A percentile compares a stretch with the other conserved stretches of the same genome.
Evolutionary conservation across 2,329 filamentous ascomycete species (phyloP).

Genomic region (Ophiostoma sp.): DNA sequence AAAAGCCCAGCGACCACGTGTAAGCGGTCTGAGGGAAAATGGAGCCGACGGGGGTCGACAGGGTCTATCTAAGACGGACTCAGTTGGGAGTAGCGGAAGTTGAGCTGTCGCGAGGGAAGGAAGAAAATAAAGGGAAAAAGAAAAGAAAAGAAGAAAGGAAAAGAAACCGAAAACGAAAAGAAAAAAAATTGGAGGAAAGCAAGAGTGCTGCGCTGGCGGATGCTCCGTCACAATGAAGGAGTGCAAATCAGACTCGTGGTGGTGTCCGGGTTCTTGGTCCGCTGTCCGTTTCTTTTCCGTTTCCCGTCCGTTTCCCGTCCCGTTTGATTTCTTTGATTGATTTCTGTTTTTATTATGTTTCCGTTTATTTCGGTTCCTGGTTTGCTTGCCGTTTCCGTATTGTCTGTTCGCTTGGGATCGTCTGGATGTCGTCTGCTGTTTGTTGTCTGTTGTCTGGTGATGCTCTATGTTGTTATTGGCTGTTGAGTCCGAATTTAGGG

Average conservation of each 20-base stretch:
- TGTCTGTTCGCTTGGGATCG: not conserved
- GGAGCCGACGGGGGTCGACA: not conserved
- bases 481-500: not conserved
- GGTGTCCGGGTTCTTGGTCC: not conserved
- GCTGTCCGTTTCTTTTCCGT: not conserved
- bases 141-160: not conserved
- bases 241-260: not conserved
- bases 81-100: not conserved
- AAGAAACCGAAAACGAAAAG: not conserved
- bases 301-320: not conserved
- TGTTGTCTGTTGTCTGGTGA: not conserved
- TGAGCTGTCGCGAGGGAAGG: not conserved
- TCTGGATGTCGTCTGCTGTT: not conserved
- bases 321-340: not conserved
- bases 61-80: not conserved
- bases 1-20: slow-evolving; percentile 10
- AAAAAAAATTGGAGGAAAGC: not conserved
- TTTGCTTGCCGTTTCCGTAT: not conserved
- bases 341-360: too few relatives aligned
- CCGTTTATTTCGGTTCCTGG: not conserved
- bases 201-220: not conserved
- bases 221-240: slow-evolving; percentile 3
- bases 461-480: not conserved
- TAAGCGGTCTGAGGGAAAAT: not conserved
- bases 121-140: not conserved